phyloP scores from a whole-genome alignment of 768 basidiomycete species.

The Terana coerulea region DNA sequence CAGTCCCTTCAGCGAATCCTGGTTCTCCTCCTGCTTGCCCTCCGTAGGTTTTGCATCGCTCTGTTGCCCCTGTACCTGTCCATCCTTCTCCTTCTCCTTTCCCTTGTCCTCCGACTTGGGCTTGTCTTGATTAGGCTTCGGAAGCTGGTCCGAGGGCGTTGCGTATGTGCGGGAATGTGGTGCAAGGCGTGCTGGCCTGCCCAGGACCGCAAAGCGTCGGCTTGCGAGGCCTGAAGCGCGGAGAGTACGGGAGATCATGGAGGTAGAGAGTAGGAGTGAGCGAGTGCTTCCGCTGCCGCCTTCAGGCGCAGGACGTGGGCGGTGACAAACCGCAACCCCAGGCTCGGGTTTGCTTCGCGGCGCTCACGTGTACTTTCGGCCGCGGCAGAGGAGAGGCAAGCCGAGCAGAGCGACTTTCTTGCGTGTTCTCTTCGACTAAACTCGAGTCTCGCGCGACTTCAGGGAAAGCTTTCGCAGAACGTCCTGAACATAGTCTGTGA shows the following conservation, averaged over 20 bases:
- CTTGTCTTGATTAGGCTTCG: slow-evolving; percentile 26
- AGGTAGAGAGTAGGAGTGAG: slow-evolving; percentile 15
- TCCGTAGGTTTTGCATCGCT: slow-evolving; percentile 27
- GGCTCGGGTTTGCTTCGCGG: slow-evolving; percentile 11
- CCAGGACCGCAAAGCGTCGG: slow-evolving; percentile 34
- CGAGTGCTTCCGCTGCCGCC: neutral
- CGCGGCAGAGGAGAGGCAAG: neutral
- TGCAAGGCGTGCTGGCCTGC: slow-evolving; percentile 11
- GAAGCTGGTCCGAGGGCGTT: slow-evolving; percentile 39
- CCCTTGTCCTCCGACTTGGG: slow-evolving; percentile 25
- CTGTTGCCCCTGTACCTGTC: slow-evolving; percentile 22
- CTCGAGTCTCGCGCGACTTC: too few species aligned
- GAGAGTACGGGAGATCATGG: slow-evolving; percentile 64
- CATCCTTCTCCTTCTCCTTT: slow-evolving; percentile 27
- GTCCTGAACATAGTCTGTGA: too few species aligned
- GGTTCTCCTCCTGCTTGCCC: slow-evolving; percentile 34
- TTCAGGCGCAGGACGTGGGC: slow-evolving; percentile 3
- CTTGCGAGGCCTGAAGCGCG: slow-evolving; percentile 47
- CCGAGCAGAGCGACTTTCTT: too few species aligned
- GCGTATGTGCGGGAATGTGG: slow-evolving; percentile 42
- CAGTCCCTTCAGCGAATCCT: slow-evolving; percentile 53
- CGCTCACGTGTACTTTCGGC: slow-evolving; percentile 5
- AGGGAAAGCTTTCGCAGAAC: too few species aligned
- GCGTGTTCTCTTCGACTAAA: too few species aligned
- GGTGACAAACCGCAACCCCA: slow-evolving; percentile 22